A percentile compares a stretch with the other conserved stretches of the same genome.
Conservation (phyloP, 192 early-diverging fungal genomes). For the Ambispora gerdemannii region DNA sequence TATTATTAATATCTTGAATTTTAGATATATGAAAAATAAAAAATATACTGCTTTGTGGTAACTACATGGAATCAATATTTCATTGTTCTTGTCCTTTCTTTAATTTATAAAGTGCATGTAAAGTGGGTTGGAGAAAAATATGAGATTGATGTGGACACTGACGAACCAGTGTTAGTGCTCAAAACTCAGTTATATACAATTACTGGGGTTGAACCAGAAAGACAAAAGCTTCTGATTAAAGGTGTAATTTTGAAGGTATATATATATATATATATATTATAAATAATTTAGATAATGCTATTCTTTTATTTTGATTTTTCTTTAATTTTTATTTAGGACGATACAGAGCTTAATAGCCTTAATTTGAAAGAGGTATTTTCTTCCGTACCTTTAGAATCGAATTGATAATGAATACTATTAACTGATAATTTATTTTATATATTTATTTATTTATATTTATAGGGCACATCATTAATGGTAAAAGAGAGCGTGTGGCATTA, state of each 20-base stretch:
- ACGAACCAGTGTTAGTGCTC: conserved; percentile 74
- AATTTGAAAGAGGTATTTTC: conserved; percentile 67
- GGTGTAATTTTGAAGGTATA: conserved; percentile 85
- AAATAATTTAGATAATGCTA: background rate
- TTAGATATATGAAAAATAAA: too few relatives aligned
- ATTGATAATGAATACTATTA: conserved; percentile 28
- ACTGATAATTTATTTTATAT: too few relatives aligned
- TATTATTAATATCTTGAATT: too few relatives aligned
- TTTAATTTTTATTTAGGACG: conserved; percentile 54
- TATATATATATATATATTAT: background rate
- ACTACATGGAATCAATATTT: too few relatives aligned
- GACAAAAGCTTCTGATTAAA: conserved; percentile 94
- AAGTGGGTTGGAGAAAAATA: conserved; percentile 93
- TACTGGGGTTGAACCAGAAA: conserved; percentile 85
- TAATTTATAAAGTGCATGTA: conserved; percentile 74
- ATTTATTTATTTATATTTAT: background rate
- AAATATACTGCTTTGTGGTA: too few relatives aligned
- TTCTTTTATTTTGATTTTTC: background rate
- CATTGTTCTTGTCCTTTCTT: too few relatives aligned
- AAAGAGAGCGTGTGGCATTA: background rate
- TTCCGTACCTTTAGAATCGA: conserved; percentile 18
- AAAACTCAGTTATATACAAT: conserved; percentile 87
- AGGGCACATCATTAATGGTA: conserved; percentile 40
- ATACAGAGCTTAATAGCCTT: conserved; percentile 68
- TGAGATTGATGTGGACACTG: conserved; percentile 67